These are phyloP conservation scores for Dentiscutata heterogama DNA, from an alignment of 371 early-diverging fungal genomes.

Conservation along the genomic window DNA sequence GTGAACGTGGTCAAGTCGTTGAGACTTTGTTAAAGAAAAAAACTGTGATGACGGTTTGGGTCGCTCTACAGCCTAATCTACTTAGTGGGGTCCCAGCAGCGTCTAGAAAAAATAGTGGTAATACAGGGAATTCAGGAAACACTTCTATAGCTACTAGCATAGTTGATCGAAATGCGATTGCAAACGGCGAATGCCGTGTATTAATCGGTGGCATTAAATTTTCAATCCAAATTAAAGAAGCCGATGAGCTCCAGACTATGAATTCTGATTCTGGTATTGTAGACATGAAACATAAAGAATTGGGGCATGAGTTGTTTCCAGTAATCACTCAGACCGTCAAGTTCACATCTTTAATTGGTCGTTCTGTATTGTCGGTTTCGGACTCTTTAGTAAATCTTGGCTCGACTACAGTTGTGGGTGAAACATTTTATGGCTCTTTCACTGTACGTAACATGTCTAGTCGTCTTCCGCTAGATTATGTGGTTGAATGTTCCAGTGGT, in stretches of 20 bases:
- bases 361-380: slow-evolving; percentile 78
- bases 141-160: slow-evolving; percentile 29
- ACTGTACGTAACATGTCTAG: slow-evolving; percentile 72
- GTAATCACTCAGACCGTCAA: slow-evolving; percentile 79
- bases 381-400: slow-evolving; percentile 67
- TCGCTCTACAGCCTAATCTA: slow-evolving; percentile 85
- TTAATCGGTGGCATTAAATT: slow-evolving; percentile 89
- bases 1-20: slow-evolving; percentile 71
- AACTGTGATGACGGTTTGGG: slow-evolving; percentile 72
- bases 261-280: slow-evolving; percentile 11
- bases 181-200: slow-evolving; percentile 70
- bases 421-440: slow-evolving; percentile 69
- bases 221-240: slow-evolving; percentile 65
- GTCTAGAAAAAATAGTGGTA: slow-evolving; percentile 41
- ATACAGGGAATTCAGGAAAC: slow-evolving; percentile 30
- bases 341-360: slow-evolving; percentile 85
- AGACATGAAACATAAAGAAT: not conserved
- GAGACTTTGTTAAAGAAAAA: slow-evolving; percentile 65
- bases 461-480: slow-evolving; percentile 72
- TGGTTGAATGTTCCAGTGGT: slow-evolving; percentile 66
- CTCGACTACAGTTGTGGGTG: slow-evolving; percentile 62
- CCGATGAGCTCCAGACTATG: not conserved
- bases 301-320: slow-evolving; percentile 50
- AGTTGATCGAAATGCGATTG: slow-evolving; percentile 47
- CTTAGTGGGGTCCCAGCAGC: slow-evolving; percentile 53